A percentile compares a stretch with the other conserved stretches of the same genome.
These are phyloP conservation scores for Ascochyta viciae-villosae DNA, from an alignment of 2,329 filamentous ascomycete genomes.

Conservation along the genomic window DNA sequence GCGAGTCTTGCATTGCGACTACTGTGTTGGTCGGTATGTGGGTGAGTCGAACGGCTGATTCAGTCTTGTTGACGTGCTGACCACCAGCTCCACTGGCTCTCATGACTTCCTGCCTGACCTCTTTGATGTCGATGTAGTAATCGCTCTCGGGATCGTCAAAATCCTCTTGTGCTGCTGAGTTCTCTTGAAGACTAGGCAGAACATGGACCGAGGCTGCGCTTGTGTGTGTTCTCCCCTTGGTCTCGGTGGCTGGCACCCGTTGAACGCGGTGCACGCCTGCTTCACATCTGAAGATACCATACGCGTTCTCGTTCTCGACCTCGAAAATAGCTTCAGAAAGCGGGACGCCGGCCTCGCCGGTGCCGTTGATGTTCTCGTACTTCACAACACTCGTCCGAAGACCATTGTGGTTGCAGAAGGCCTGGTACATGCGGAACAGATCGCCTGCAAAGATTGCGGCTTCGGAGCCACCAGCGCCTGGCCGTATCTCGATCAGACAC, in stretches of 20 bases:
- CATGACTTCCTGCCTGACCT: slow-evolving; percentile 89
- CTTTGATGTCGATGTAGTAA: slow-evolving; percentile 85
- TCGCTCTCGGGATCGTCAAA: slow-evolving; percentile 86
- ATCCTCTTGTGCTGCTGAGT: slow-evolving; percentile 59
- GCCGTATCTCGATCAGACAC: slow-evolving; percentile 89
- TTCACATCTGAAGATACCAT: slow-evolving; percentile 82
- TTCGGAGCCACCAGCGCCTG: slow-evolving; percentile 90
- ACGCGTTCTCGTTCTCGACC: slow-evolving; percentile 77
- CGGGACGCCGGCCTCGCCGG: slow-evolving; percentile 66
- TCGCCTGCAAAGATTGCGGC: slow-evolving; percentile 89
- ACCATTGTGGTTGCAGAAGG: slow-evolving; percentile 74
- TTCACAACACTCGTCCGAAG: slow-evolving; percentile 75
- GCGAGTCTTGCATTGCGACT: slow-evolving; percentile 90
- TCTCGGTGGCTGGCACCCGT: slow-evolving; percentile 89
- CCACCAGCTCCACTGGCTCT: slow-evolving; percentile 89
- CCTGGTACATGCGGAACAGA: slow-evolving; percentile 87
- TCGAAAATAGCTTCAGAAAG: slow-evolving; percentile 90
- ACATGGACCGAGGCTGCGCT: slow-evolving; percentile 93
- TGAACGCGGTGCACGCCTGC: slow-evolving; percentile 96
- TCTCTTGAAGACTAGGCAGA: slow-evolving; percentile 78
- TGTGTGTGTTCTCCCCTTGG: slow-evolving; percentile 89
- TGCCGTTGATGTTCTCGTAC: slow-evolving; percentile 76
- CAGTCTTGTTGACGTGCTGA: slow-evolving; percentile 98
- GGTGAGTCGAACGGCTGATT: slow-evolving; percentile 91
- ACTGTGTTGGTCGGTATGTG: slow-evolving; percentile 86